These are phyloP conservation scores for Phytophthora uliginosa DNA, from an alignment of 352 stramenopile genomes.

Conservation along the genomic window DNA sequence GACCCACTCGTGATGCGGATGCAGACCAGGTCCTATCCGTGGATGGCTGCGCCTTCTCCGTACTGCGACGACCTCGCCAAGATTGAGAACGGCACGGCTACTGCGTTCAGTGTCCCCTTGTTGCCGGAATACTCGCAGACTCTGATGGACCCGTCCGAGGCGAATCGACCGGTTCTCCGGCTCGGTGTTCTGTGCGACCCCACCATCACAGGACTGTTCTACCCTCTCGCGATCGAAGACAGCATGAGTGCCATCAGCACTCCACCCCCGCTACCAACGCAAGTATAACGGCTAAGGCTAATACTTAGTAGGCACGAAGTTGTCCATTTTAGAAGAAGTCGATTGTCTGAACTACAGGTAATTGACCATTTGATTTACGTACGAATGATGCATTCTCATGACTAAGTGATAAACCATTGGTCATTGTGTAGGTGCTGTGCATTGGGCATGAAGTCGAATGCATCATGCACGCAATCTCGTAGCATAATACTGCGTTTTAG, in stretches of 20 bases:
- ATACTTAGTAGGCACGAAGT: no score
- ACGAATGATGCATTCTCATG: no score
- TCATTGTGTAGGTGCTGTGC: no score
- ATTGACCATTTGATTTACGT: no score
- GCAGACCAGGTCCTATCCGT: neutral
- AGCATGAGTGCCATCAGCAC: constrained; percentile 27
- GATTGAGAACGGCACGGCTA: constrained; percentile 19
- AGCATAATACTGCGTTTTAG: no score
- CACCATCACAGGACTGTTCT: constrained; percentile 10
- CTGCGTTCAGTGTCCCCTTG: neutral
- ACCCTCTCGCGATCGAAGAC: constrained; percentile 25
- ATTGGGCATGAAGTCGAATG: no score
- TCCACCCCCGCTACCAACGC: neutral
- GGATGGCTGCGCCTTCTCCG: constrained; percentile 13
- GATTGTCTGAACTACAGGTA: no score
- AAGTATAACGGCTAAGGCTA: neutral
- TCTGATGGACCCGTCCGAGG: constrained; percentile 25
- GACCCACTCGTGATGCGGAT: constrained; percentile 28
- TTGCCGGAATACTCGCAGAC: constrained; percentile 20
- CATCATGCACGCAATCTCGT: no score
- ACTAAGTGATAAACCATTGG: no score
- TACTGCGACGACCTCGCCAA: constrained; percentile 28
- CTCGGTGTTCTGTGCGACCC: neutral
- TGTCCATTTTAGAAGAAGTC: no score
- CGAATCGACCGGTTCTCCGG: constrained; percentile 2